Evolutionary conservation across 1,284 basidiomycete species (phyloP), one percentile per base, ranked within the genome.

Genomic region (Cutaneotrichosporon sp.): DNA sequence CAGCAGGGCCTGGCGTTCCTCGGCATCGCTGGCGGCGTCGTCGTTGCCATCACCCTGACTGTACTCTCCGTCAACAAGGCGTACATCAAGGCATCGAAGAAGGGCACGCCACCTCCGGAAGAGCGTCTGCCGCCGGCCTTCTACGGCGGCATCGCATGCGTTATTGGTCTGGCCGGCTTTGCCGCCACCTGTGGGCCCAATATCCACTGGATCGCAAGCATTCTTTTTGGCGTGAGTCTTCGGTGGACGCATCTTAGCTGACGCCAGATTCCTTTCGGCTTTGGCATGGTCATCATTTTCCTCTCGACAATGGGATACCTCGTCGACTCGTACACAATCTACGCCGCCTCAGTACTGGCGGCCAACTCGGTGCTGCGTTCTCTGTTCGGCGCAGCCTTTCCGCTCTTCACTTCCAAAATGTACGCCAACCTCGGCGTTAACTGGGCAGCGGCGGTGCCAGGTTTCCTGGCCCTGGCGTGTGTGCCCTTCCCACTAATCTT

Each of bases 321-420:
- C 48, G 83, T 85, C 78, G 83, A 84, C 60, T 73, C 79, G 2
- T 85, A 84, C 68, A 75, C 65, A 8, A 52, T 54, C 55, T 58
- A 67, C 60, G 44, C 56, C 8, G 83, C 84, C 0, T 83, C 81
- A 52, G 83, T 83, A 9, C 77, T 84, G 23, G 84, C 85, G 0
- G 81, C 84, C 37, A 84, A 83, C 18, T 81, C 85, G 21, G 79
- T 87, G 35, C 65, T 85, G 21, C 81, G 85, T 39, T 84, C 81
- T 1, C 72, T 80, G 2, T 79, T 83, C 52, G 85, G 83, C 13
- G 81, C 55, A 13, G 59, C 57, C 0, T 83, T 84, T 66, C 83
- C 83, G 5, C 70, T 84, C 13, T 80, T 84, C 64, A 63, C 79
- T 34, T 77, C 80, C 0, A 61, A 77, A 34, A 80, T 86, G 78